Evolutionary conservation across 768 basidiomycete species (phyloP).

Genomic region (Amylocystis lapponica): DNA sequence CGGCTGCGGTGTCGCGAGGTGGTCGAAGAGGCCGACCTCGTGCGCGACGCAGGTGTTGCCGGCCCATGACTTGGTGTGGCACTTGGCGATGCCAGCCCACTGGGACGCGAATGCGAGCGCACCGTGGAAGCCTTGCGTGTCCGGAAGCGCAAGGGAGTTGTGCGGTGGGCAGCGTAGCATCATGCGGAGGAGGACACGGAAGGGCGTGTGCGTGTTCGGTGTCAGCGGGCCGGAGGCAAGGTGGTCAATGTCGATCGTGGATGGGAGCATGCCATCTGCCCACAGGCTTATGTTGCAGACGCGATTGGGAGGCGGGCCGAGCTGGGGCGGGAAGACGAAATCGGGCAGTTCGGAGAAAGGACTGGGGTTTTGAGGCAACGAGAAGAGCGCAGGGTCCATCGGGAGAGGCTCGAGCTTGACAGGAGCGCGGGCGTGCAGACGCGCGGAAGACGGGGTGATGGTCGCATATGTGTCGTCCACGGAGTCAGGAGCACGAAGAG

Average conservation of each 20-base stretch:
- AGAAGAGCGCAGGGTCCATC: constrained; percentile 20
- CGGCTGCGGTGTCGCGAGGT: constrained; percentile 24
- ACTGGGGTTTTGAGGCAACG: constrained; percentile 15
- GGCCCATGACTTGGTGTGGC: constrained; percentile 55
- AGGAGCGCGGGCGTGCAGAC: constrained; percentile 7
- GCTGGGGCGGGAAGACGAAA: constrained; percentile 15
- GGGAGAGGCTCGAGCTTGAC: constrained; percentile 24
- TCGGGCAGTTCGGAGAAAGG: constrained; percentile 11
- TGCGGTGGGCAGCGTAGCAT: constrained; percentile 52
- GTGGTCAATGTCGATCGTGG: constrained; percentile 53
- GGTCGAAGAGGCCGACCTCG: constrained; percentile 47
- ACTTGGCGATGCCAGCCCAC: constrained; percentile 53
- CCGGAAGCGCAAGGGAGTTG: constrained; percentile 46
- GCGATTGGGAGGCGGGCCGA: constrained; percentile 31
- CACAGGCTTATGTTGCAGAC: constrained; percentile 44
- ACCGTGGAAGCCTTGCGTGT: constrained; percentile 60
- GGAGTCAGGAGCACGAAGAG: too few relatives aligned
- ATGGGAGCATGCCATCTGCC: constrained; percentile 66
- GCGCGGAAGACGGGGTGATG: constrained; percentile 9
- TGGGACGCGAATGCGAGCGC: constrained; percentile 47
- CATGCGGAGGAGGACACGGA: constrained; percentile 46
- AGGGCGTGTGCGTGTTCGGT: constrained; percentile 26
- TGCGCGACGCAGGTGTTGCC: constrained; percentile 45
- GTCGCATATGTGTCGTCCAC: too few relatives aligned
- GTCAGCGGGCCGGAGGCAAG: constrained; percentile 31